Conservation (phyloP, 768 basidiomycete genomes). For the Termitomyces sp. region DNA sequence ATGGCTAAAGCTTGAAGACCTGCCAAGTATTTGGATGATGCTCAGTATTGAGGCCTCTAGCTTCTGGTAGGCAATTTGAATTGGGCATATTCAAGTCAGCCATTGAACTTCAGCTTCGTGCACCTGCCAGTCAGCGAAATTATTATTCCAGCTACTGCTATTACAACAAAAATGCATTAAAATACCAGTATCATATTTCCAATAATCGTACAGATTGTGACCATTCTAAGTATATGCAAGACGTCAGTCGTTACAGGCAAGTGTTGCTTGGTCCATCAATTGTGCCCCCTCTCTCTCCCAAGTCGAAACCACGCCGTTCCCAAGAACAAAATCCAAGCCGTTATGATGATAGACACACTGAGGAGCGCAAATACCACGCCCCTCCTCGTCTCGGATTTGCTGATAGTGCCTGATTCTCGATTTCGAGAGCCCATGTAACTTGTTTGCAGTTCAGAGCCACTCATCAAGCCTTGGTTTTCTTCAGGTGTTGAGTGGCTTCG, state of each 20-base stretch:
- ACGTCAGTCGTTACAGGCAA: neutral
- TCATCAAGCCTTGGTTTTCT: slow-evolving; percentile 8
- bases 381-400: slow-evolving; percentile 31
- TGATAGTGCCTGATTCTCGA: slow-evolving; percentile 15
- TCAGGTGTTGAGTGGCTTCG: neutral
- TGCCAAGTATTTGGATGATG: neutral
- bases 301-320: slow-evolving; percentile 53
- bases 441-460: slow-evolving; percentile 9
- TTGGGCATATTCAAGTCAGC: neutral
- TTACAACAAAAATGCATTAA: neutral
- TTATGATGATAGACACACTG: slow-evolving; percentile 35
- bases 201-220: neutral
- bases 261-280: neutral
- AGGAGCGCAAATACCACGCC: slow-evolving; percentile 45
- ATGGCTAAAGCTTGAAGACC: too few species aligned
- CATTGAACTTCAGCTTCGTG: too few species aligned
- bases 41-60: neutral
- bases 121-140: neutral
- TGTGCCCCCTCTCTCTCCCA: slow-evolving; percentile 19
- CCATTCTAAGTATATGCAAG: neutral
- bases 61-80: too few species aligned
- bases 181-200: neutral
- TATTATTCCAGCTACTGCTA: neutral
- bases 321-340: slow-evolving; percentile 62
- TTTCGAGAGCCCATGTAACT: slow-evolving; percentile 18